Evolutionary conservation across 352 stramenopile genomes (phyloP).

Genomic region (Globisporangium recalcitrans): DNA sequence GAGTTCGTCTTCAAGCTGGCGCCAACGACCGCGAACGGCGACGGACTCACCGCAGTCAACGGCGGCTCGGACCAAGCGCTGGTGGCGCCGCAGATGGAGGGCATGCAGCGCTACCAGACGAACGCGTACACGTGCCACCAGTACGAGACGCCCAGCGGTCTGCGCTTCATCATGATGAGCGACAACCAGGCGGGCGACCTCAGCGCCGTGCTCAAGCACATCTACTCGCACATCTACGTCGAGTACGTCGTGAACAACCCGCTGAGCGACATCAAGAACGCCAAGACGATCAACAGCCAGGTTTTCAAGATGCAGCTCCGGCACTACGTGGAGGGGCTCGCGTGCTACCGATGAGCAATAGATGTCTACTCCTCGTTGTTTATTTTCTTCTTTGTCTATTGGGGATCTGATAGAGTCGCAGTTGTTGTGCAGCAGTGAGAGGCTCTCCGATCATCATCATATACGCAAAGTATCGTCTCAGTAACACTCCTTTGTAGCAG

Average conservation of each 20-base stretch:
- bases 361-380: background rate
- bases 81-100: constrained; percentile 27
- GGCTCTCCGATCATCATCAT: background rate
- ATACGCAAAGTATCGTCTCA: background rate
- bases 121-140: constrained; percentile 89
- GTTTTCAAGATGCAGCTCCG: constrained; percentile 68
- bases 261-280: constrained; percentile 65
- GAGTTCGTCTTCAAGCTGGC: constrained; percentile 83
- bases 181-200: constrained; percentile 86
- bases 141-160: constrained; percentile 86
- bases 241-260: constrained; percentile 90
- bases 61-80: constrained; percentile 15
- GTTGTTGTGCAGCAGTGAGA: too few species aligned
- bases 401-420: background rate
- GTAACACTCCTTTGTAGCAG: background rate
- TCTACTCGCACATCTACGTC: constrained; percentile 89
- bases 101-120: constrained; percentile 82
- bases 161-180: constrained; percentile 90
- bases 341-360: constrained; percentile 52
- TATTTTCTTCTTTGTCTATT: background rate
- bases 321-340: constrained; percentile 70
- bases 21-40: constrained; percentile 23
- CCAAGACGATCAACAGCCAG: constrained; percentile 73
- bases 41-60: constrained; percentile 12
- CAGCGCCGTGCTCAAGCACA: constrained; percentile 72